A percentile compares a stretch with the other conserved stretches of the same genome.
Conservation (phyloP, 1,284 basidiomycete species). For the Agroathelia rolfsii region DNA sequence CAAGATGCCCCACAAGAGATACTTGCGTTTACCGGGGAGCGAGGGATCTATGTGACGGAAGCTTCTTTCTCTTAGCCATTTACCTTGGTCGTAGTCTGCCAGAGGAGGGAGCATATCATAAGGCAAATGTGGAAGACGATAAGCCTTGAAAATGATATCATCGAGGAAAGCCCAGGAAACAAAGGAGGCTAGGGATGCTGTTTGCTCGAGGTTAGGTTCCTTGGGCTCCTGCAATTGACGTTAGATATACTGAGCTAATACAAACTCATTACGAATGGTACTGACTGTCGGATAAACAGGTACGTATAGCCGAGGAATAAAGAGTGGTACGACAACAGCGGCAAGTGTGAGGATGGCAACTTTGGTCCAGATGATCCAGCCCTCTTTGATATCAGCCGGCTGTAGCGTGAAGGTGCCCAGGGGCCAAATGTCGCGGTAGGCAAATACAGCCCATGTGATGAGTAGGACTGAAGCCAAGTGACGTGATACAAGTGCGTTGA, state of each 20-base stretch:
- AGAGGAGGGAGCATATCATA: conserved; percentile 43
- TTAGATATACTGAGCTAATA: conserved; percentile 8
- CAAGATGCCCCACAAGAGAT: conserved; percentile 25
- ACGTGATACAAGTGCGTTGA: conserved; percentile 16
- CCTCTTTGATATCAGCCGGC: conserved; percentile 25
- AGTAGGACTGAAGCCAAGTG: conserved; percentile 29
- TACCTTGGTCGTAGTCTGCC: conserved; percentile 44
- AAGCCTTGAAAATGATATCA: conserved; percentile 35
- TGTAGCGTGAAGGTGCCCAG: conserved; percentile 34
- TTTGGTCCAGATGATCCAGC: conserved; percentile 28
- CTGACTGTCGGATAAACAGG: conserved; percentile 34
- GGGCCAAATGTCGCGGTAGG: conserved; percentile 59
- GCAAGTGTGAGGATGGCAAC: conserved; percentile 22
- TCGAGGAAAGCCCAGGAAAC: conserved; percentile 52
- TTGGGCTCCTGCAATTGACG: conserved; percentile 27
- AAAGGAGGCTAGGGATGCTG: conserved; percentile 46
- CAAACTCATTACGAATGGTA: background rate
- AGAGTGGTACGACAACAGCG: conserved; percentile 27
- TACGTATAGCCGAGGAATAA: conserved; percentile 31
- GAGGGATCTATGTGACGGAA: too few species aligned
- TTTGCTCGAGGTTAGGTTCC: conserved; percentile 55
- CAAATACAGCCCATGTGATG: conserved; percentile 31
- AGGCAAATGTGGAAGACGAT: conserved; percentile 30
- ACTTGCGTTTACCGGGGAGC: conserved; percentile 19
- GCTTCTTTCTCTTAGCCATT: conserved; percentile 24